Base-by-base conservation (phyloP, 1,284 basidiomycete species). In the Amylostereum areolatum region DNA sequence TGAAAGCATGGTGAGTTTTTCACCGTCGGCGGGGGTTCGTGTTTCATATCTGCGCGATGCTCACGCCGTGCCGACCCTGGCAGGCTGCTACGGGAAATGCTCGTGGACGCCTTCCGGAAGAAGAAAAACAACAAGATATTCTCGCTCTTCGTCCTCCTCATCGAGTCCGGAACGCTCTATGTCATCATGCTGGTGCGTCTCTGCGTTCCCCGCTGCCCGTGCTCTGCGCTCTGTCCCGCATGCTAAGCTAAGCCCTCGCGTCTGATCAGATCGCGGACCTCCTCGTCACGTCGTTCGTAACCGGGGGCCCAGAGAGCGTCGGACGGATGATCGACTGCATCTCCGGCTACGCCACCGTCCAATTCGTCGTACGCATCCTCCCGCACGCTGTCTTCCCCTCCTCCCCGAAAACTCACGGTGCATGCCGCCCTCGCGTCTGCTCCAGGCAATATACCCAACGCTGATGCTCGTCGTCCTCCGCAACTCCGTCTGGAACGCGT, bases 371-470 rank as follows among this genome's bases (percentile, higher is more conserved):
- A 41, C 24, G 52, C 27, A 11, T 7, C 12, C 42, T 31, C 11
- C 30, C 24, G 18, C 34, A 11, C 31, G 24, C 32, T 41, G 10
- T 10, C 3, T 27, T 18, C 41, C 6, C 3, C 27, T 25, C 27
- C 4, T 43, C 7, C 41, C 12, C 41, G 18, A 1, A 18, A 18
- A 18, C 18, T 18, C 18, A 18, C 41, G 8, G 18, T 24, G 7
- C 30, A 28, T 12, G 12, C 40, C 46, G n/a, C 8, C 18, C 3
- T 31, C 36, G 18, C 32, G 30, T 32, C 3, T 18, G 6, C 27
- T 30, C 5, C 37, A 54, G 52, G 52, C 47, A n/a, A 54, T 54
- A 11, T 54, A 54, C 40, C 52, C 52, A 10, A 54, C 52, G 24
- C 34, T 54, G 32, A 49, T 54, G 44, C 31, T 54, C 10, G 47